phyloP scores from a whole-genome alignment of 179 eudicot genomes.

The Silene vulgaris region DNA sequence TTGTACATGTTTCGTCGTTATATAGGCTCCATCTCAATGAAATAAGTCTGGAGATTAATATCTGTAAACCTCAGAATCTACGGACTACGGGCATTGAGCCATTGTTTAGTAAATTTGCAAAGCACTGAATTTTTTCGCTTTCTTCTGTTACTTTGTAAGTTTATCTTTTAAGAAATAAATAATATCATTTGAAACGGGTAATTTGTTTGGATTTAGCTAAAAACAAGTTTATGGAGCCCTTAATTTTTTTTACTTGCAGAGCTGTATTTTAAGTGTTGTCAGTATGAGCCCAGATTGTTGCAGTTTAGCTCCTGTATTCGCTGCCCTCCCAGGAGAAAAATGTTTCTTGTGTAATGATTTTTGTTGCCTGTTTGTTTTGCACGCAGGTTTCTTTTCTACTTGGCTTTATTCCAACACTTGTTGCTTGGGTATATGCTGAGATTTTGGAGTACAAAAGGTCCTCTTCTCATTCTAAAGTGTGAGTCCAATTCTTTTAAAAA shows the following conservation, averaged over 20 bases:
- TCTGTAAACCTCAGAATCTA: not conserved
- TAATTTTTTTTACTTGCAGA: not conserved
- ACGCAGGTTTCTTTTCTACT: slow-evolving; percentile 82
- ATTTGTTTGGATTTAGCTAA: not conserved
- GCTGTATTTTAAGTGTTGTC: not conserved
- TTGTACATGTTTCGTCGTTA: not conserved
- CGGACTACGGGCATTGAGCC: not conserved
- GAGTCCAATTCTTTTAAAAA: slow-evolving; percentile 29
- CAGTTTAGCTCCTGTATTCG: not conserved
- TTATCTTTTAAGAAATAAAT: no score
- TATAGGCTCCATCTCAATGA: not conserved
- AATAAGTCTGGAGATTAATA: not conserved
- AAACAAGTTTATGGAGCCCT: not conserved
- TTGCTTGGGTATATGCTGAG: slow-evolving; percentile 86
- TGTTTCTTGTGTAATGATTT: not conserved
- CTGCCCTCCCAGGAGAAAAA: not conserved
- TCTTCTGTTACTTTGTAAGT: not conserved
- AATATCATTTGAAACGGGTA: not conserved
- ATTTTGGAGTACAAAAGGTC: slow-evolving; percentile 73
- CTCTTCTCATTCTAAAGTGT: slow-evolving; percentile 74
- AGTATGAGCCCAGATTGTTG: not conserved
- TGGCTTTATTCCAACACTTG: slow-evolving; percentile 68
- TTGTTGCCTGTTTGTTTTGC: not conserved
- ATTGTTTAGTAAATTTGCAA: not conserved
- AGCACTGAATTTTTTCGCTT: not conserved